These are phyloP conservation scores for Podosphaera fusca DNA, from an alignment of 2,329 filamentous ascomycete species.

Conservation along the genomic window DNA sequence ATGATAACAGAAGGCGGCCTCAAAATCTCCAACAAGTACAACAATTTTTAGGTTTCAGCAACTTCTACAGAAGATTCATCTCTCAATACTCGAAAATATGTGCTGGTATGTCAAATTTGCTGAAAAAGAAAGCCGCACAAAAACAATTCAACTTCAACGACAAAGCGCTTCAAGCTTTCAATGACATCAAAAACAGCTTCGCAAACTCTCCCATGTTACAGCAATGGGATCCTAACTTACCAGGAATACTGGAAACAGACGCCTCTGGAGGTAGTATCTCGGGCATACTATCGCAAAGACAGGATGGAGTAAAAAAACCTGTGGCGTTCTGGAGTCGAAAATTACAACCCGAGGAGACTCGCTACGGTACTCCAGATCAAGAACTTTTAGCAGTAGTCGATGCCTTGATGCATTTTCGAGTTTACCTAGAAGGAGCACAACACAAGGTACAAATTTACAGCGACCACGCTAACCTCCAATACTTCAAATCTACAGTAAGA, in stretches of 20 bases:
- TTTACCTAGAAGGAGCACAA: background rate
- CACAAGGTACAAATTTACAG: background rate
- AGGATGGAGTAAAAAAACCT: background rate
- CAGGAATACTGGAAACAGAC: conserved; percentile 1
- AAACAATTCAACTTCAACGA: conserved; percentile 1
- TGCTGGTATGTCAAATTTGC: background rate
- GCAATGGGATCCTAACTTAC: conserved; percentile 1
- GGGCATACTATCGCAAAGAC: background rate
- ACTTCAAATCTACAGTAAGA: background rate
- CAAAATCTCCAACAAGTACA: conserved; percentile 1
- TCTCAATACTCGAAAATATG: background rate
- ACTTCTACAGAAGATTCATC: conserved; percentile 1
- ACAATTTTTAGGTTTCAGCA: conserved; percentile 1
- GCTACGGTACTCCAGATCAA: background rate
- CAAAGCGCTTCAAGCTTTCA: background rate
- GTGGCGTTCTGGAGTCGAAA: background rate
- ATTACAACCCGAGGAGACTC: background rate
- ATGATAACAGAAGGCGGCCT: background rate
- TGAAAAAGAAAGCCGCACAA: background rate
- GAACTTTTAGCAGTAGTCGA: background rate
- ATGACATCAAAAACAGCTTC: background rate
- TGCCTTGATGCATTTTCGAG: background rate
- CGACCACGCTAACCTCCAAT: background rate
- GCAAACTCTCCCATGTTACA: background rate
- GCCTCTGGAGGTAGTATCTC: background rate